Evolutionary conservation across 202 grass and related monocot species (phyloP), one percentile per base, ranked within the genome.

Genomic region (Schoenoplectus triqueter): DNA sequence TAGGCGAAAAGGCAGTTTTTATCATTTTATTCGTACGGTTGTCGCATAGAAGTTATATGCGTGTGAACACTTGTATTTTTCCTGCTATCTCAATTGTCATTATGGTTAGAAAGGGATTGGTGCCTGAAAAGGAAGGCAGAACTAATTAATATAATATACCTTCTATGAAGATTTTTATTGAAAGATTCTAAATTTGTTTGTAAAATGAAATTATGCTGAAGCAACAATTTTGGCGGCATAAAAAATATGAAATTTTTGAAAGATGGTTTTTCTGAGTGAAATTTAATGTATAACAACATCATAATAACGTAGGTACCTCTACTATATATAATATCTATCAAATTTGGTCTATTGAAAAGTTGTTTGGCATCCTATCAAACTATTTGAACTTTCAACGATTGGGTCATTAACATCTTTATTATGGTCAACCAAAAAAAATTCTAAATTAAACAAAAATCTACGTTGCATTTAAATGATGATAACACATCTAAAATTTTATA

Each of bases 1-100:
- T 20, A 81, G 21, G 22, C 0, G 1, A 39, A 10, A 54, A 67
- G 46, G 65, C 49, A 4, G 80, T 66, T 81, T 45, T 18, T 47
- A 10, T 55, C 2, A 1, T 55, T 55, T 64, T 59, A 13, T 59
- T 13, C 3, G 19, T 18, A 64, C 41, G 10, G 51, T 21, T 81
- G 7, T 19, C 59, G 59, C 59, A 80, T 80, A 80, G 10, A n/a
- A 63, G 1, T 42, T 63, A 63, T 63, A 63, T 80, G 73, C 73
- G 73, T 20, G 17, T 31, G 9, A 80, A 80, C 54, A 46, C 13
- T 46, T 64, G 54, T 60, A 60, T 20, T 63, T 81, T 65, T 64
- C 42, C 42, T 5, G 9, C 7, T 48, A 15, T 17, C 7, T 10
- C 14, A 18, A 64, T 50, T 3, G 0, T 45, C 62, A 5, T 44